Evolutionary conservation across 306 rosid genomes (phyloP).

Genomic region (Acacia melanoxylon): DNA sequence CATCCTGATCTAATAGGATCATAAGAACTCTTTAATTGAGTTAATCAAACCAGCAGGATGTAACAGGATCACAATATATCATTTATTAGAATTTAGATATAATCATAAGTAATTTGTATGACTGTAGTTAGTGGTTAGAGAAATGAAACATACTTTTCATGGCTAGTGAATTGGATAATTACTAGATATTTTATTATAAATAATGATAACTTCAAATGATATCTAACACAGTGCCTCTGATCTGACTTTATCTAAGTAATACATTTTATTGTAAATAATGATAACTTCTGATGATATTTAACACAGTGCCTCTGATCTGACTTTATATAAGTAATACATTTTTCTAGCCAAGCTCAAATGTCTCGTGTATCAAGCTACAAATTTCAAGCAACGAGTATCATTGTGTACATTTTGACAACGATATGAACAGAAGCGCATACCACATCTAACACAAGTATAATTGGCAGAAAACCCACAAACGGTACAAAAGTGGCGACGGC

Average conservation of each 20-base stretch:
- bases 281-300: neutral
- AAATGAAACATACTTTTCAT: too few species aligned
- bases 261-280: neutral
- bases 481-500: slow-evolving; percentile 81
- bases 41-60: slow-evolving; percentile 15
- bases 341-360: slow-evolving; percentile 18
- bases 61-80: neutral
- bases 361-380: slow-evolving; percentile 65
- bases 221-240: neutral
- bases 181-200: neutral
- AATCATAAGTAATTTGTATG: neutral
- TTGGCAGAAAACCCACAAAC: slow-evolving; percentile 83
- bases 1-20: neutral
- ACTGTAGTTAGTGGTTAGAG: neutral
- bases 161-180: neutral
- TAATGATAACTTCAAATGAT: neutral
- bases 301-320: neutral
- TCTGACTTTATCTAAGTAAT: neutral
- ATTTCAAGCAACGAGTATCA: slow-evolving; percentile 95
- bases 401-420: slow-evolving; percentile 93
- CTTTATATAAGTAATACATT: neutral
- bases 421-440: slow-evolving; percentile 78
- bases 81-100: neutral
- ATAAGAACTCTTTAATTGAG: slow-evolving; percentile 14
- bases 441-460: slow-evolving; percentile 91